Percentiles rank a stretch among this genome's conserved stretches.
Evolutionary conservation across 2,329 filamentous ascomycete species (phyloP).

Genomic region (Neofusicoccum kwambonambiense): DNA sequence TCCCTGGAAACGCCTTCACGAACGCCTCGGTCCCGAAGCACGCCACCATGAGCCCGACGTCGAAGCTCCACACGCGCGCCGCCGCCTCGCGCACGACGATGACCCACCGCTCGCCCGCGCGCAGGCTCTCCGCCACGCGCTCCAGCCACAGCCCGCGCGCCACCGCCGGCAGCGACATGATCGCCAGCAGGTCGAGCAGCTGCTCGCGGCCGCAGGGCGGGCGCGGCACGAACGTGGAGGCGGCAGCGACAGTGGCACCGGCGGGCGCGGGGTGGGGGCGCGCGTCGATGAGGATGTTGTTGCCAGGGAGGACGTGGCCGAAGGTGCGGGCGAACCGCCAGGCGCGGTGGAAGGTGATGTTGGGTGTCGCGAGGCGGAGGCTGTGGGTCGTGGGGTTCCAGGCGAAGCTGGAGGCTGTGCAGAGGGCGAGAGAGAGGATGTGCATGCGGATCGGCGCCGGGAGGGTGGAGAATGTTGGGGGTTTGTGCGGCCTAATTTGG

Average conservation of each 20-base stretch:
- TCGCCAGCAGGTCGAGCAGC: neutral
- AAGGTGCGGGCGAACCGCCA: neutral
- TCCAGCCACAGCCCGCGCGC: neutral
- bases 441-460: neutral
- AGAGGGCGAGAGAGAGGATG: neutral
- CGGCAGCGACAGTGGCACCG: neutral
- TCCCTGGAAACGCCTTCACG: neutral
- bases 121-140: neutral
- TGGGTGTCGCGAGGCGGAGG: neutral
- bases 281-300: neutral
- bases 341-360: neutral
- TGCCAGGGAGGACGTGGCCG: neutral
- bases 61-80: neutral
- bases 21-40: neutral
- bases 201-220: neutral
- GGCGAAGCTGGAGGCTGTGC: neutral
- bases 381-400: neutral
- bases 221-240: neutral
- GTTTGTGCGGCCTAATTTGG: neutral
- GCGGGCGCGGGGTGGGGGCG: neutral
- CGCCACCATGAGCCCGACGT: neutral
- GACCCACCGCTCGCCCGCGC: neutral
- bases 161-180: neutral
- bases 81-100: neutral
- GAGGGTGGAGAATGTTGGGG: neutral